A percentile compares a stretch with the other conserved stretches of the same genome.
phyloP scores from a whole-genome alignment of 2,329 filamentous ascomycete genomes.

The Rhinocladiella mackenziei region DNA sequence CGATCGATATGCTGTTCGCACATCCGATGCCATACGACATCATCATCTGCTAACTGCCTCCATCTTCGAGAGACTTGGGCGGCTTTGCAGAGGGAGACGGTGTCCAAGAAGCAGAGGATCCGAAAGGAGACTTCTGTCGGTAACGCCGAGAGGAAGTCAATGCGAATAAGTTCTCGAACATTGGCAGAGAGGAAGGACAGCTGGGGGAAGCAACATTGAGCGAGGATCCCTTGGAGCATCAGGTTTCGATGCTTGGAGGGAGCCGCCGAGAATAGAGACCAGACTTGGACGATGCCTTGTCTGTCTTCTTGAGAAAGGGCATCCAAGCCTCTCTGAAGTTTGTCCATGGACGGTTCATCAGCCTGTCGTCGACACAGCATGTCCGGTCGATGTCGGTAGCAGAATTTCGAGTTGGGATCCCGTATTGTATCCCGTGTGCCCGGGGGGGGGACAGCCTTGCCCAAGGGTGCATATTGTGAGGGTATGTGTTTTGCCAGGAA shows the following conservation, averaged over 20 bases:
- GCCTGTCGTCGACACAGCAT: constrained; percentile 88
- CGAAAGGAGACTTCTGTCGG: constrained; percentile 90
- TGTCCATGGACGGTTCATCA: constrained; percentile 93
- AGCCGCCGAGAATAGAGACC: constrained; percentile 95
- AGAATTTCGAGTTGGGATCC: constrained; percentile 80
- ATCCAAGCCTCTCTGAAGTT: constrained; percentile 83
- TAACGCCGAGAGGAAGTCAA: constrained; percentile 88
- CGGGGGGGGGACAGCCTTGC: constrained; percentile 34
- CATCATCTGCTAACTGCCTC: constrained; percentile 88
- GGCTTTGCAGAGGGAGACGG: constrained; percentile 88
- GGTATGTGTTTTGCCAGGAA: constrained; percentile 91
- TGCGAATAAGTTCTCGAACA: constrained; percentile 91
- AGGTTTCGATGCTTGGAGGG: constrained; percentile 90
- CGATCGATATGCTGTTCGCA: constrained; percentile 94
- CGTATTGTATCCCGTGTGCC: constrained; percentile 11
- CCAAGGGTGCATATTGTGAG: constrained; percentile 76
- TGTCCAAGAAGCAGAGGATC: constrained; percentile 88
- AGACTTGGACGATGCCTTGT: constrained; percentile 93
- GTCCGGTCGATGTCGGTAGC: constrained; percentile 91
- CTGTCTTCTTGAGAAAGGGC: constrained; percentile 78
- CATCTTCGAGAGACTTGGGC: constrained; percentile 88
- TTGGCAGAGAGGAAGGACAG: constrained; percentile 87
- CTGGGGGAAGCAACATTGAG: constrained; percentile 96
- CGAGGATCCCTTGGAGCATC: constrained; percentile 93
- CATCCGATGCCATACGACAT: constrained; percentile 97